phyloP scores from a whole-genome alignment of 169 alveolate species.

The Cryptosporidium ryanae region DNA sequence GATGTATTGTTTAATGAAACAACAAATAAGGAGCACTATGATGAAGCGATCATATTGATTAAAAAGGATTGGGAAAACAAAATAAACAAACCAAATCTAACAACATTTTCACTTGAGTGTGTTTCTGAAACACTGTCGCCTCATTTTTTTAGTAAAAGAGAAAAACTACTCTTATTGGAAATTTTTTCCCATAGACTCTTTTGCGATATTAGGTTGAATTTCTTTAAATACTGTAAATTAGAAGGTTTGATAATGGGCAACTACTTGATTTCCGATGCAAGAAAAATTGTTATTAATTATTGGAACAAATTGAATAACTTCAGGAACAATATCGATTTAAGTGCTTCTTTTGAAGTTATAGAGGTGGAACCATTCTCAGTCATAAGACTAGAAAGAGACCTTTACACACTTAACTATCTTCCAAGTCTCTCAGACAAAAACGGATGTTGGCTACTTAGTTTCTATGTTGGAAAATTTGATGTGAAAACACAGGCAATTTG shows the following conservation, averaged over 20 bases:
- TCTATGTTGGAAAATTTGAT: conserved; percentile 27
- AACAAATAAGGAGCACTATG: conserved; percentile 16
- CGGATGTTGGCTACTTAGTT: conserved; percentile 57
- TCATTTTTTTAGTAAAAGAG: conserved; percentile 12
- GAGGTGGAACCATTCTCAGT: conserved; percentile 26
- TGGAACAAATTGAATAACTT: conserved; percentile 25
- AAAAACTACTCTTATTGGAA: conserved; percentile 24
- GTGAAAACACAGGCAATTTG: conserved; percentile 20
- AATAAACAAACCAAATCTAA: conserved; percentile 32
- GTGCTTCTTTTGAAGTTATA: neutral
- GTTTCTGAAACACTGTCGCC: conserved; percentile 54
- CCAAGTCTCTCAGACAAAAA: conserved; percentile 41
- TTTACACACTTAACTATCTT: conserved; percentile 9
- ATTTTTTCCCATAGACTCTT: conserved; percentile 9
- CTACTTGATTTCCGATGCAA: conserved; percentile 20
- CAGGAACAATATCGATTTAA: neutral
- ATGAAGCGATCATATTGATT: conserved; percentile 29
- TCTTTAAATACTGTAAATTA: conserved; percentile 15
- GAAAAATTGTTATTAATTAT: conserved; percentile 4
- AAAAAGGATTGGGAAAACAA: conserved; percentile 59
- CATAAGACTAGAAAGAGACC: conserved; percentile 1
- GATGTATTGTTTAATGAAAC: conserved; percentile 4
- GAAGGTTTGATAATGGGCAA: conserved; percentile 72
- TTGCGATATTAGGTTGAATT: conserved; percentile 6
- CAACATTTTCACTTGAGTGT: conserved; percentile 37